Percentiles rank a stretch among this genome's conserved stretches.
Conservation (phyloP, 306 rosid genomes). For the Prunus kanzakura region DNA sequence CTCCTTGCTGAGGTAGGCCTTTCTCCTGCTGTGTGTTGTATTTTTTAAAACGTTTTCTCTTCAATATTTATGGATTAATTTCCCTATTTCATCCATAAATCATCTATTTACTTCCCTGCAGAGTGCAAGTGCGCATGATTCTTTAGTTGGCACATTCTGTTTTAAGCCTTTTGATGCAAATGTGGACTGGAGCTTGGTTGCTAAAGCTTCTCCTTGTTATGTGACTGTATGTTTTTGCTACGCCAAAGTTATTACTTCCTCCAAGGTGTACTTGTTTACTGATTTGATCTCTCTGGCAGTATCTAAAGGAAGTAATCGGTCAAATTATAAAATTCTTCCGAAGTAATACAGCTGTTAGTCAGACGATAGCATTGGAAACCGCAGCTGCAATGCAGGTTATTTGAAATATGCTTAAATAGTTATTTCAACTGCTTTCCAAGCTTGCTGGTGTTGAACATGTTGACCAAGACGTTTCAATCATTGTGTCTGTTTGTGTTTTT, state of each 20-base stretch:
- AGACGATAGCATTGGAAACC: constrained; percentile 82
- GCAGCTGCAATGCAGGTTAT: constrained; percentile 96
- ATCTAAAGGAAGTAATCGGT: constrained; percentile 76
- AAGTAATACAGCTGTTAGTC: constrained; percentile 75
- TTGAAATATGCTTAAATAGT: constrained; percentile 16
- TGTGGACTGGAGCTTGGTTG: constrained; percentile 97
- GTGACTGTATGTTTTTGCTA: constrained; percentile 69
- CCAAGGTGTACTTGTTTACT: constrained; percentile 25
- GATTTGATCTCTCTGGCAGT: constrained; percentile 51
- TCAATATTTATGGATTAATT: background rate
- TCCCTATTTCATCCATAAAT: constrained; percentile 8
- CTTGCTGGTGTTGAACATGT: constrained; percentile 14
- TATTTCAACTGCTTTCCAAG: background rate
- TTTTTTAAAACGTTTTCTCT: background rate
- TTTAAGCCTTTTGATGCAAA: constrained; percentile 75
- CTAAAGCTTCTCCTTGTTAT: constrained; percentile 96
- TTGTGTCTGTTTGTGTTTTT: background rate
- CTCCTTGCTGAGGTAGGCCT: constrained; percentile 82
- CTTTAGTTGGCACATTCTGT: constrained; percentile 69
- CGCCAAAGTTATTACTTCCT: constrained; percentile 18
- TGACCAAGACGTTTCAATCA: background rate
- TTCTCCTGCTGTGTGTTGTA: constrained; percentile 14
- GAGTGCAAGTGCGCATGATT: constrained; percentile 82
- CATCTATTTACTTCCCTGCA: constrained; percentile 39
- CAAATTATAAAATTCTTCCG: constrained; percentile 79